Evolutionary conservation across 805 yeast genomes (phyloP), one percentile per base, ranked within the genome.

Genomic region (Wickerhamiella sergipiensis): DNA sequence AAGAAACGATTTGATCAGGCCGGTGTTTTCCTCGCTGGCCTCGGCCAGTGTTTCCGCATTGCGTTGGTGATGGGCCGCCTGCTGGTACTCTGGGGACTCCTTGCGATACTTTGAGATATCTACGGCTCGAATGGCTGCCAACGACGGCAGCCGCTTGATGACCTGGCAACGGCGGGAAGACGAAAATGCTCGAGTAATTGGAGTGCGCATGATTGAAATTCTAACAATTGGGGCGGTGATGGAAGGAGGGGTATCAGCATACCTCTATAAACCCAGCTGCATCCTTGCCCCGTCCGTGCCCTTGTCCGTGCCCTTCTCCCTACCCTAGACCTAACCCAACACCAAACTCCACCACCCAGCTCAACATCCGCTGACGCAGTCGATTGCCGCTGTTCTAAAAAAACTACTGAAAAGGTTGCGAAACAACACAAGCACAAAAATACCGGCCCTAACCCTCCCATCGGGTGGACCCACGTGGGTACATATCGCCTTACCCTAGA

Each of bases 1-100:
- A 49, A 69, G 56, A 46, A 70, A 61, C 23, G 70, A 56, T 54
- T 69, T 68, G 57, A 70, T 54, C 40, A 59, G 53, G 44, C 52
- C 50, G 39, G 29, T 40, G 15, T 47, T 48, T 29, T 44, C 47
- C 10, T 47, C 48, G 23, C 43, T 40, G 15, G 45, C 47, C 29
- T 52, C 45, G 12, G 38, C 46, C 3, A 49, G 45, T 10, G 43
- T 50, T 26, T 46, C 53, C 1, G 24, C 22, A 19, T 40, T 40
- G 43, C 24, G 24, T 8, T 17, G 39, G 24, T 24, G 29, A 6
- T 24, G 24, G 7, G 38, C 47, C 3, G 50, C 48, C 33, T 38
- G 40, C 45, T 52, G 49, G 47, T 52, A 55, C 4, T 46, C 48
- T 43, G 57, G 53, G 18, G 58, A 52, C 42, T 63, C 59, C 18